Percentiles rank a stretch among this genome's conserved stretches.
Conservation (phyloP, 2,329 filamentous ascomycete species). For the Penicillium sp. region DNA sequence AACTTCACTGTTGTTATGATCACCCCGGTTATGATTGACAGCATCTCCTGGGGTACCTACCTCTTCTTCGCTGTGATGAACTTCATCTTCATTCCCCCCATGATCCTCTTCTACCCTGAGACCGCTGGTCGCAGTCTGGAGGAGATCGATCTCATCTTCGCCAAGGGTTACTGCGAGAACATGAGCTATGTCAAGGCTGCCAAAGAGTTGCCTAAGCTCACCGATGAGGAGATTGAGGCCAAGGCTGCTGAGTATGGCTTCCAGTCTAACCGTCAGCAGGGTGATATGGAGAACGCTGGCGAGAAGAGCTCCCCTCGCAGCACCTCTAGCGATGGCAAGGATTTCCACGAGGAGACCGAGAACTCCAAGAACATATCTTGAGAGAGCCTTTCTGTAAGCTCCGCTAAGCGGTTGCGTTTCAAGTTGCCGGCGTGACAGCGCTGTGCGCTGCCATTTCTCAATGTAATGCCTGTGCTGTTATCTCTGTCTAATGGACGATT, state of each 20-base stretch:
- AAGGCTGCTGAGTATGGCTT: constrained; percentile 35
- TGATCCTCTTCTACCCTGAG: constrained; percentile 56
- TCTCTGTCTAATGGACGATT: constrained; percentile 1
- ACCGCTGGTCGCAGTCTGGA: constrained; percentile 46
- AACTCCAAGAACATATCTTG: neutral
- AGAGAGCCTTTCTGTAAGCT: neutral
- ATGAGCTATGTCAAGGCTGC: constrained; percentile 40
- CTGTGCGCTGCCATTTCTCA: constrained; percentile 14
- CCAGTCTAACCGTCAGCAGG: constrained; percentile 1
- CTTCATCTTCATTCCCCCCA: constrained; percentile 49
- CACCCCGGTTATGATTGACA: constrained; percentile 41
- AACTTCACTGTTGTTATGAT: constrained; percentile 56
- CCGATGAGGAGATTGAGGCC: constrained; percentile 35
- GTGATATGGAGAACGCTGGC: constrained; percentile 15
- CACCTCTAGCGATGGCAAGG: constrained; percentile 15
- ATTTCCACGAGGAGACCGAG: constrained; percentile 5
- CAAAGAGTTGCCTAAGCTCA: constrained; percentile 33
- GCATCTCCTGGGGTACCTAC: constrained; percentile 44
- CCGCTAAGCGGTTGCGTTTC: neutral
- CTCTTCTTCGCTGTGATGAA: constrained; percentile 46
- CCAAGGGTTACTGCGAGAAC: constrained; percentile 44
- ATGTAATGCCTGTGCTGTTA: constrained; percentile 5
- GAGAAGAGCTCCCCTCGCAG: constrained; percentile 23
- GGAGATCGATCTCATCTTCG: constrained; percentile 46
- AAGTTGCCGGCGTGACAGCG: constrained; percentile 5